Percentiles rank a stretch among this genome's conserved stretches.
Evolutionary conservation across 805 yeast genomes (phyloP).

Genomic region (Metschnikowia lachancei): DNA sequence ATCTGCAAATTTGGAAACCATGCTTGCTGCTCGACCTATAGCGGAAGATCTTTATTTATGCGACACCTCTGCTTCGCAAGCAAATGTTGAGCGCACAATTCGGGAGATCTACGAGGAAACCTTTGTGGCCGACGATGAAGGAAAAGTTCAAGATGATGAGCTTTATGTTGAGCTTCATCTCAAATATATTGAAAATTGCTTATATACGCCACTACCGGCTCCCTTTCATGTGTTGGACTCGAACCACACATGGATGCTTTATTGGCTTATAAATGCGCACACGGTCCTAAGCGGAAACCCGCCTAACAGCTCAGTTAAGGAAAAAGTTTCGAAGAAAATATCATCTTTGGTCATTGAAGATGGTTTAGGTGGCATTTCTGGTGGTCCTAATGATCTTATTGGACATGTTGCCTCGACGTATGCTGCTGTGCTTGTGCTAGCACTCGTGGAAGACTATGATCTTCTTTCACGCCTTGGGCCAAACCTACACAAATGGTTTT

Average conservation of each 20-base stretch:
- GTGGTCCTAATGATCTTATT: constrained; percentile 72
- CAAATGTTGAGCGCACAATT: constrained; percentile 29
- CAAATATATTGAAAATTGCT: constrained; percentile 40
- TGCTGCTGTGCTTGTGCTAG: constrained; percentile 67
- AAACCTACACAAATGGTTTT: constrained; percentile 60
- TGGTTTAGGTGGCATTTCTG: constrained; percentile 66
- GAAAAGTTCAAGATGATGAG: constrained; percentile 10
- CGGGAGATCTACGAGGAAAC: constrained; percentile 29
- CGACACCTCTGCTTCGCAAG: constrained; percentile 38
- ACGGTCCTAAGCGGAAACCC: constrained; percentile 18
- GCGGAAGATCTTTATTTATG: constrained; percentile 26
- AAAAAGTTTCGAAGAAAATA: constrained; percentile 25
- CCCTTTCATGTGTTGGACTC: constrained; percentile 67
- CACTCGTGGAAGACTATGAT: constrained; percentile 44
- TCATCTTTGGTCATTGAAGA: constrained; percentile 26
- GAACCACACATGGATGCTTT: constrained; percentile 87
- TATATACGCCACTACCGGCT: constrained; percentile 47
- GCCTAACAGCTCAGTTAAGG: constrained; percentile 5
- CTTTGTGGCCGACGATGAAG: constrained; percentile 12
- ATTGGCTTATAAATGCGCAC: constrained; percentile 68
- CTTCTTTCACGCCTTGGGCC: constrained; percentile 31
- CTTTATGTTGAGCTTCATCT: constrained; percentile 36
- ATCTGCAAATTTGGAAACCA: constrained; percentile 5
- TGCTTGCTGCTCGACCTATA: constrained; percentile 15
- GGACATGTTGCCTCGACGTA: constrained; percentile 86